phyloP scores from a whole-genome alignment of 2,329 filamentous ascomycete species.

The Tolypocladium tundrense region DNA sequence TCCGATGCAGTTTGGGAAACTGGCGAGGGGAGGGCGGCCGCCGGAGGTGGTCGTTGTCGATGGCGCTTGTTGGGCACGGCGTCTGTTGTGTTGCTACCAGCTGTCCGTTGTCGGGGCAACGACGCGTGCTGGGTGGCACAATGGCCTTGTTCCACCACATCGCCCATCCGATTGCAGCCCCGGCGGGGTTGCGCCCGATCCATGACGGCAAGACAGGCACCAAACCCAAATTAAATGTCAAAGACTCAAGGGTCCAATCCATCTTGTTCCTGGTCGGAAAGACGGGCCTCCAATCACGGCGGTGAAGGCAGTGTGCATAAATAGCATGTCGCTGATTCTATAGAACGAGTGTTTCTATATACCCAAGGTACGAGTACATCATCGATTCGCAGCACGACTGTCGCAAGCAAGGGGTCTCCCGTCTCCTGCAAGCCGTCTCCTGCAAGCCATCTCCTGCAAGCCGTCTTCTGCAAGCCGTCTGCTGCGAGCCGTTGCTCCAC shows the following conservation, averaged over 20 bases:
- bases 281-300: background rate
- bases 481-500: background rate
- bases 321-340: constrained; percentile 4
- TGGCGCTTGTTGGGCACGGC: background rate
- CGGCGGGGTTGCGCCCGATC: background rate
- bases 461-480: no score
- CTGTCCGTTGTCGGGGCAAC: constrained; percentile 8
- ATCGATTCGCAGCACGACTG: background rate
- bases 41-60: background rate
- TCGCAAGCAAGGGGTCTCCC: background rate
- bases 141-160: background rate
- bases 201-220: background rate
- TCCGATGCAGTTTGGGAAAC: background rate
- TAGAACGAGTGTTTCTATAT: constrained; percentile 12
- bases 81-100: background rate
- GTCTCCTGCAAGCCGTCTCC: background rate
- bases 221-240: background rate
- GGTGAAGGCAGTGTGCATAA: background rate
- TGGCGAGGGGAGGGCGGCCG: background rate
- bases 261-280: background rate
- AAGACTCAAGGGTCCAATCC: background rate
- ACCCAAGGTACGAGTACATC: constrained; percentile 8
- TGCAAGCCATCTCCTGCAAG: no score
- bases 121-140: background rate
- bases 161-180: background rate